Evolutionary conservation across 2,329 filamentous ascomycete species (phyloP), one percentile per base, ranked within the genome.

Genomic region (Ilyonectria destructans): DNA sequence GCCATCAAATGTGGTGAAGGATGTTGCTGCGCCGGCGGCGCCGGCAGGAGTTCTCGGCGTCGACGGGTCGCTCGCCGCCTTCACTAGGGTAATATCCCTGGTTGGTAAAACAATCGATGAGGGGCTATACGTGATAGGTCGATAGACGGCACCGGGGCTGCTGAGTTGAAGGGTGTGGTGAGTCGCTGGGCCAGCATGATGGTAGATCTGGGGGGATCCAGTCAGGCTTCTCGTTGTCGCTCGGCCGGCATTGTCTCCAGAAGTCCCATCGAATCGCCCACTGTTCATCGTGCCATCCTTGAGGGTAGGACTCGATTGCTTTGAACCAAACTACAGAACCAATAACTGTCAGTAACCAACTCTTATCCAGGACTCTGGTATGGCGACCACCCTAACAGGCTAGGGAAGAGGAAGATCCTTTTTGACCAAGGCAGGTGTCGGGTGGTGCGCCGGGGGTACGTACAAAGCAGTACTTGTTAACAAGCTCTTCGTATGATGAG

Each of bases 401-500:
- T 56, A 63, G 63, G 45, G 63, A 55, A 37, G 58, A 63, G 52
- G 56, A 59, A 63, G 56, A 57, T 69, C 67, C 63, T 63, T 71
- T 63, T 52, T 70, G 59, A 56, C 65, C 63, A 72, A 61, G 72
- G 68, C 62, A 65, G 61, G 70, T 67, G 57, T 63, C 63, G 62
- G 59, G 66, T 62, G 69, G 72, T 77, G 77, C 73, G 74, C 80
- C 80, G 73, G 82, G 82, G 79, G 88, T 88, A 97, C 96, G 91
- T 96, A 98, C 96, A 90, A 98, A 99, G 88, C 96, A 99, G 88
- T 97, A 99, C 86, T 97, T 98, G 86, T 97, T 95, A 82, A 99
- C 93, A 73, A 99, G 89, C 84, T 99, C 96, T 83, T 97, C 94
- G 81, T 99, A 98, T 68, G 96, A 95, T 68, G 94, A 91, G 71